These are phyloP conservation scores for Jackrogersella minutella DNA, from an alignment of 495 filamentous ascomycete genomes.

Conservation along the genomic window DNA sequence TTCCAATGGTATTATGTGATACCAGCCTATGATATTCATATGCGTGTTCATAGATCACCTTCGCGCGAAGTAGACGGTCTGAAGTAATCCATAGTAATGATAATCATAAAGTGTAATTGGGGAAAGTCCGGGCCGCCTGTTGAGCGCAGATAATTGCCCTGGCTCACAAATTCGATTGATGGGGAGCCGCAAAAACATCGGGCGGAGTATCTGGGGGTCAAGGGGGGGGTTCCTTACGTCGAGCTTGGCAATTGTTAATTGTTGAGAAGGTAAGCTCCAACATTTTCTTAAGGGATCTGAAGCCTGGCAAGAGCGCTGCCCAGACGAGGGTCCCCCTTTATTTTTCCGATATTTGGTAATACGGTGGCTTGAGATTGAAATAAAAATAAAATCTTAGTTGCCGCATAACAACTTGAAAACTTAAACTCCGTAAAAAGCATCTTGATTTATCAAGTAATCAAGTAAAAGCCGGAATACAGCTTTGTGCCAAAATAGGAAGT, in stretches of 20 bases:
- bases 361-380: conserved; percentile 3
- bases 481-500: not conserved
- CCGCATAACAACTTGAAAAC: not conserved
- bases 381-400: not conserved
- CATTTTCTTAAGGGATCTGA: conserved; percentile 41
- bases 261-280: conserved; percentile 40
- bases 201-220: conserved; percentile 25
- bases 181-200: conserved; percentile 30
- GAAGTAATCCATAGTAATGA: not conserved
- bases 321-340: not conserved
- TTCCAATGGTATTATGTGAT: not conserved
- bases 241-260: conserved; percentile 45
- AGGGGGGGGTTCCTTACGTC: conserved; percentile 1
- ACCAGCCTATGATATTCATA: no score
- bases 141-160: conserved; percentile 11
- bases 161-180: conserved; percentile 18
- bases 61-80: not conserved
- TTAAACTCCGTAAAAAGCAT: conserved; percentile 18
- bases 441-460: no score
- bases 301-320: not conserved
- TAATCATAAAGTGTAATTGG: conserved; percentile 24
- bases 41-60: not conserved
- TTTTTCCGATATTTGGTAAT: conserved; percentile 2
- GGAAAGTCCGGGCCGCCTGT: conserved; percentile 38
- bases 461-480: not conserved